Evolutionary conservation across 1,284 basidiomycete genomes (phyloP).

Genomic region (Pseudozyma thailandica): DNA sequence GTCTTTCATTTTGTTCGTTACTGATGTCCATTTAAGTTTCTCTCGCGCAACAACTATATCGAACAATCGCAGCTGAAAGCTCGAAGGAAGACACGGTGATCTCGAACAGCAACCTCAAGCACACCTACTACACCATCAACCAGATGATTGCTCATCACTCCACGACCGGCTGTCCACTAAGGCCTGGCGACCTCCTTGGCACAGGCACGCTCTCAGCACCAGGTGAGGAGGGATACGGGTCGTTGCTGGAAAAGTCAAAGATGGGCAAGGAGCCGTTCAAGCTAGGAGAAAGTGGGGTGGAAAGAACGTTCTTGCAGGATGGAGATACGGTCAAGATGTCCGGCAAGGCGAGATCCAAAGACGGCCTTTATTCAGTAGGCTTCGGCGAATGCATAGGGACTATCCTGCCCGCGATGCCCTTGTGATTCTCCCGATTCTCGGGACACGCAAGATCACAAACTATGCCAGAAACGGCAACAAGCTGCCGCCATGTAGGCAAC

Average conservation of each 20-base stretch:
- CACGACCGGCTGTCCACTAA: conserved; percentile 35
- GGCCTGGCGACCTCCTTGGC: conserved; percentile 29
- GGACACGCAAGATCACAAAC: not conserved
- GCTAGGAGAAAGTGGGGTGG: not conserved
- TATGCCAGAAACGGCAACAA: not conserved
- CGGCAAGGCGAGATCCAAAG: not conserved
- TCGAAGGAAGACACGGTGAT: not conserved
- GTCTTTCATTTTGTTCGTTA: not conserved
- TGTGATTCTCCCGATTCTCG: too few relatives aligned
- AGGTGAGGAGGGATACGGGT: conserved; percentile 17
- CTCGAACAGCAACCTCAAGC: conserved; percentile 14
- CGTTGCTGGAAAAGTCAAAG: conserved; percentile 25
- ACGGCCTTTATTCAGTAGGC: conserved; percentile 3
- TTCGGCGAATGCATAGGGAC: conserved; percentile 29
- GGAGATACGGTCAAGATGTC: conserved; percentile 20
- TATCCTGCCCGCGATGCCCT: conserved; percentile 18
- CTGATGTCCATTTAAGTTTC: too few relatives aligned
- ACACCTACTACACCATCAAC: conserved; percentile 42
- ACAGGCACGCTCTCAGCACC: conserved; percentile 44
- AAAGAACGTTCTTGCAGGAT: conserved; percentile 27
- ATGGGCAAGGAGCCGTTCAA: conserved; percentile 11
- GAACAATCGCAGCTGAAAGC: not conserved
- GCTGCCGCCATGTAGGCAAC: not conserved
- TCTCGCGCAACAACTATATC: too few relatives aligned
- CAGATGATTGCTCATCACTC: conserved; percentile 52